Evolutionary conservation across 805 yeast species (phyloP), one percentile per base, ranked within the genome.

Genomic region (Teunomyces panamensis): DNA sequence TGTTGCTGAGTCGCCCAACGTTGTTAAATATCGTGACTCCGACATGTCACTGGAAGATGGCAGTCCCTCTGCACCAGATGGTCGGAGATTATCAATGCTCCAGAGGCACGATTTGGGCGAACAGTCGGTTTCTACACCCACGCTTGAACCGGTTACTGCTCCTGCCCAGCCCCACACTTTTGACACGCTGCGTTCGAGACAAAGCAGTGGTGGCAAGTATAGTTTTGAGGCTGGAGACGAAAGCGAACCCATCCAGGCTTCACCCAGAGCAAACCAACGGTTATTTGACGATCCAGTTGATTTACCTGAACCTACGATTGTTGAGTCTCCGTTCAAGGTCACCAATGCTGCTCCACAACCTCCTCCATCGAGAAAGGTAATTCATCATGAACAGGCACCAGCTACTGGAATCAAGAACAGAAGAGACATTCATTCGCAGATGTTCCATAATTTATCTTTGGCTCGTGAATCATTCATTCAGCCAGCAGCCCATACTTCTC

Each of bases 321-420:
- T 30, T 6, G 45, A 34, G 8, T 49, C 52, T 7, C 50, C 52
- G 6, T 17, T 35, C 5, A 44, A 39, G n/a, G 27, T 27, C 11
- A 13, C 45, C 8, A 30, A 24, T 9, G 14, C 42, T 42, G 64
- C 64, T 33, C 68, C 68, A 35, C 84, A 85, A 5, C 75, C 82
- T 32, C 85, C 84, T 14, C 84, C 84, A 33, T 69, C 84, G 1
- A 74, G 85, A 60, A 80, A 78, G 56, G 73, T 71, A 10, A 62
- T 62, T 3, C 64, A 72, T 50, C 68, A 65, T 49, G 46, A 46
- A 13, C 42, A 30, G 13, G 30, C 3, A 36, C 37, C 20, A 14
- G n/a, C 39, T 1, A n/a, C 46, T 2, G 43, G 29, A 8, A 34
- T 46, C 14, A 64, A 71, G 56, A 65, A 62, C 45, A 63, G 76